phyloP scores from a whole-genome alignment of 2,329 filamentous ascomycete species.

The Ophiostoma fasciatum region DNA sequence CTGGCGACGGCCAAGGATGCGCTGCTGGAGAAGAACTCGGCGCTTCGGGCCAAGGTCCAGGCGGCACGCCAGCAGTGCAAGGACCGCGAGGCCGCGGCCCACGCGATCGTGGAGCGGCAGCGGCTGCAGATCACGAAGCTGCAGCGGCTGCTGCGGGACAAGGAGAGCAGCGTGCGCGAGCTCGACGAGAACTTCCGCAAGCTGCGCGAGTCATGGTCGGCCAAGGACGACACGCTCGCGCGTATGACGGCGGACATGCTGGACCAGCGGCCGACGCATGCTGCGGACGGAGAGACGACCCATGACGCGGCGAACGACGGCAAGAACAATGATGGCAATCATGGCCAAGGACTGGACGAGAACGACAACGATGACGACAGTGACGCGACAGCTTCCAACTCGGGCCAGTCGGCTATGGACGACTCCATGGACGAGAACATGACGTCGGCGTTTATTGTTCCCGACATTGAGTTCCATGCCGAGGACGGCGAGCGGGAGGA shows the following conservation, averaged over 20 bases:
- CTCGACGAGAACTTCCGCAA: conserved; percentile 12
- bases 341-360: background rate
- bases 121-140: conserved; percentile 8
- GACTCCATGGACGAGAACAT: conserved; percentile 13
- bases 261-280: conserved; percentile 5
- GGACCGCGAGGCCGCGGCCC: conserved; percentile 6
- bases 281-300: conserved; percentile 1
- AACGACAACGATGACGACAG: background rate
- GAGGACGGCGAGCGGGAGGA: conserved; percentile 2
- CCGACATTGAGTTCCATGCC: conserved; percentile 10
- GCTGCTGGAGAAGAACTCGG: conserved; percentile 6
- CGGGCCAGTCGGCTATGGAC: conserved; percentile 5
- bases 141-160: conserved; percentile 8
- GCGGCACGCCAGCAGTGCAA: conserved; percentile 5
- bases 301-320: background rate
- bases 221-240: conserved; percentile 11
- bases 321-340: background rate
- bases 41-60: conserved; percentile 4
- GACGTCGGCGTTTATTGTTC: conserved; percentile 14
- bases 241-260: conserved; percentile 9
- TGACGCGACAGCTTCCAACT: conserved; percentile 2
- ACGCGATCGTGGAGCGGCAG: conserved; percentile 10
- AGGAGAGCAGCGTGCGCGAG: conserved; percentile 11
- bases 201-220: conserved; percentile 11
- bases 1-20: conserved; percentile 5